Evolutionary conservation across 306 rosid genomes (phyloP).

Genomic region (Pterocarpus macrocarpus): DNA sequence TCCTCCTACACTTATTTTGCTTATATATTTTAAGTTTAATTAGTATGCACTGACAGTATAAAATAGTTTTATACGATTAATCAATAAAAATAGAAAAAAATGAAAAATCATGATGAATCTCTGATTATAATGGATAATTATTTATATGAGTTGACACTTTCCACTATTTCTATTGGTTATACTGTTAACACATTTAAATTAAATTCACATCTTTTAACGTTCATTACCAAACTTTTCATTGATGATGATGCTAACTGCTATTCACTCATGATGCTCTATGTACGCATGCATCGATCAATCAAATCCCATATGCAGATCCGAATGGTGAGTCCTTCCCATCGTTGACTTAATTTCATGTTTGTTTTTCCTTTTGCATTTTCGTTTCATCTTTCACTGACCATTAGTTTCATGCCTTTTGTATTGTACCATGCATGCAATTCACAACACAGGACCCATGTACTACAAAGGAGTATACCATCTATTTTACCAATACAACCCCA

Average conservation of each 20-base stretch:
- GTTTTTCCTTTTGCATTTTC: neutral
- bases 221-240: neutral
- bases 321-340: conserved; percentile 64
- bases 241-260: conserved; percentile 5
- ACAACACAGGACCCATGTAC: conserved; percentile 76
- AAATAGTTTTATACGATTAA: no score
- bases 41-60: no score
- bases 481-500: conserved; percentile 88
- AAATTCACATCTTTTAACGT: neutral
- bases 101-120: no score
- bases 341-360: neutral
- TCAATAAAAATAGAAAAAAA: no score
- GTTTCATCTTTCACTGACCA: neutral
- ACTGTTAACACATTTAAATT: neutral
- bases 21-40: no score
- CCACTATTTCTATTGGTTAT: no score
- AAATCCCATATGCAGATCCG: conserved; percentile 63
- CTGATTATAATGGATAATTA: no score
- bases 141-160: no score
- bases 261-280: conserved; percentile 34
- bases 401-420: neutral
- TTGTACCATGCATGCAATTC: conserved; percentile 14
- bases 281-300: conserved; percentile 14
- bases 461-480: conserved; percentile 80
- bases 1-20: no score